Evolutionary conservation across 2,329 filamentous ascomycete genomes (phyloP).

Genomic region (Paraphaeosphaeria sporulosa): DNA sequence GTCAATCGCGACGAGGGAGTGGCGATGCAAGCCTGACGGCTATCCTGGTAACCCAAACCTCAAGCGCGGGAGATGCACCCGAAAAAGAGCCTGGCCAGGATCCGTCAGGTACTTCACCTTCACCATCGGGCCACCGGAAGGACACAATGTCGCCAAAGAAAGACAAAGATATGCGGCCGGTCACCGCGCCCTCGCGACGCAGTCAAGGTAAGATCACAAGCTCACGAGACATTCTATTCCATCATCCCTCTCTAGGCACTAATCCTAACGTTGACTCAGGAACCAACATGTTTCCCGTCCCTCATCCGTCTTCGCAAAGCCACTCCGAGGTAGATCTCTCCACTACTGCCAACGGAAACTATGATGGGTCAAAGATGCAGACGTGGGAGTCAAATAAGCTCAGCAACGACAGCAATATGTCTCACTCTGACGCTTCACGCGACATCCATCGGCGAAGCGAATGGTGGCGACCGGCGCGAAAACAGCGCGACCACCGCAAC

Average conservation of each 20-base stretch:
- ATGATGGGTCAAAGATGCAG: constrained; percentile 40
- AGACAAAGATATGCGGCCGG: constrained; percentile 40
- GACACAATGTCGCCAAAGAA: constrained; percentile 39
- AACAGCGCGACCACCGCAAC: constrained; percentile 33
- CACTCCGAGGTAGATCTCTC: constrained; percentile 46
- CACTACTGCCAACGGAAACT: constrained; percentile 40
- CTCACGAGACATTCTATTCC: constrained; percentile 21
- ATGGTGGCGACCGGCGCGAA: constrained; percentile 47
- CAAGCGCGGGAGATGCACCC: constrained; percentile 36
- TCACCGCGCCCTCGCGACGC: constrained; percentile 46
- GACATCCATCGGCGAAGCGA: constrained; percentile 36
- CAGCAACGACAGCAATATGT: constrained; percentile 39
- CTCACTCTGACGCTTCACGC: constrained; percentile 40
- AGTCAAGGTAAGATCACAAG: constrained; percentile 42
- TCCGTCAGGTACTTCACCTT: constrained; percentile 27
- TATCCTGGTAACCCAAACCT: constrained; percentile 48
- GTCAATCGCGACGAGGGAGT: constrained; percentile 46
- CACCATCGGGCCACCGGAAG: constrained; percentile 32
- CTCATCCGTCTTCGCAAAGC: constrained; percentile 40
- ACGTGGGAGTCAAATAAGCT: constrained; percentile 44
- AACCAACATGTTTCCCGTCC: constrained; percentile 40
- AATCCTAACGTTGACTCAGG: constrained; percentile 31
- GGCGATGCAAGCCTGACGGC: constrained; percentile 50
- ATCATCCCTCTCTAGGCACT: constrained; percentile 18
- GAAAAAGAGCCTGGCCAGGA: constrained; percentile 25